These are phyloP conservation scores for Alternaria postmessia DNA, from an alignment of 2,329 filamentous ascomycete species.

Conservation along the genomic window DNA sequence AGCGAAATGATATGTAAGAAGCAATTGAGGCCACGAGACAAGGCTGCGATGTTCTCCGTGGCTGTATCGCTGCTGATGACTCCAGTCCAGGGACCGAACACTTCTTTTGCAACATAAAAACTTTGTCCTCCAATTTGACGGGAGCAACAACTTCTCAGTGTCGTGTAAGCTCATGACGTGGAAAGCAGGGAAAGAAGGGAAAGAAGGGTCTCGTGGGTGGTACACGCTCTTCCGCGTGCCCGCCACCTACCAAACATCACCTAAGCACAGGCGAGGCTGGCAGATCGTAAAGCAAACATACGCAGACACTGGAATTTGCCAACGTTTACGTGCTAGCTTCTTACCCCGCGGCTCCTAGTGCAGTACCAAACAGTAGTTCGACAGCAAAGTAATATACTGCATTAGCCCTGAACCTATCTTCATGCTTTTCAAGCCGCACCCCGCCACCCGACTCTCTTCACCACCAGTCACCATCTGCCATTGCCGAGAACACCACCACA, in stretches of 20 bases:
- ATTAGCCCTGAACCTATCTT: background rate
- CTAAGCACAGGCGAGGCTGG: background rate
- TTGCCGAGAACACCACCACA: conserved; percentile 3
- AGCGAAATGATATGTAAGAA: conserved; percentile 2
- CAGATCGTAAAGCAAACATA: background rate
- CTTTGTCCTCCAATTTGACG: background rate
- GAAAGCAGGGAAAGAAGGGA: background rate
- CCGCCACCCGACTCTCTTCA: conserved; percentile 2
- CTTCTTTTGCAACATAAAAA: background rate
- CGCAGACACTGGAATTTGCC: background rate
- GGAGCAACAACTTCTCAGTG: background rate
- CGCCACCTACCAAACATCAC: conserved; percentile 4
- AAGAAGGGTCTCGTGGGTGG: background rate
- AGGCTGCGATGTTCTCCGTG: background rate
- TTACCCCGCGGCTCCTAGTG: background rate
- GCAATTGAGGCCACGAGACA: background rate
- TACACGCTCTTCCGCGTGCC: background rate
- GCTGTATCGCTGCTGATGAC: background rate
- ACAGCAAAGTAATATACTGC: conserved; percentile 1
- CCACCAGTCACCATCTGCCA: conserved; percentile 2
- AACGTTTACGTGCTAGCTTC: background rate
- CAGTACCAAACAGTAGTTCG: conserved; percentile 3
- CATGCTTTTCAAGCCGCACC: conserved; percentile 8
- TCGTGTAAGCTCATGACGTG: background rate
- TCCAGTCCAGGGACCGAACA: background rate